A percentile compares a stretch with the other conserved stretches of the same genome.
Evolutionary conservation across 768 basidiomycete genomes (phyloP).

Genomic region (Lactarius indigo): DNA sequence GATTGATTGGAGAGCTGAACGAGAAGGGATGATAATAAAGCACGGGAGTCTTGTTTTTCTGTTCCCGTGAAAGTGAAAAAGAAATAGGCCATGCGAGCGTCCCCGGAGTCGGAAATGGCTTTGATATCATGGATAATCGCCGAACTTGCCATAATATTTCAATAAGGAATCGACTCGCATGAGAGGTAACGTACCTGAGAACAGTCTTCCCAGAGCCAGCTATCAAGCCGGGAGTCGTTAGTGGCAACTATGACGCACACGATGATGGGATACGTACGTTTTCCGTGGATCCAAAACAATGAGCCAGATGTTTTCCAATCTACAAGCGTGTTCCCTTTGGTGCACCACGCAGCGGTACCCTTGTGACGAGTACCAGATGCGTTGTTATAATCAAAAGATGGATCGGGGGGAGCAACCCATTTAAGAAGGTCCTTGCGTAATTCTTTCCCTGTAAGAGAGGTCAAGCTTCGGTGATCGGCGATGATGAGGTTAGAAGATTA

Average conservation of each 20-base stretch:
- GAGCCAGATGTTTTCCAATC: neutral
- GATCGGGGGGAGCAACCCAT: neutral
- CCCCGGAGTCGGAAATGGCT: neutral
- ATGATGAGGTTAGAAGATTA: neutral
- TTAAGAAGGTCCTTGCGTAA: neutral
- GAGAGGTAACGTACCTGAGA: neutral
- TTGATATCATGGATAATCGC: neutral
- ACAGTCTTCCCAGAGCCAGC: neutral
- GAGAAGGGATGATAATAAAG: neutral
- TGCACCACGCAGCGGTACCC: neutral
- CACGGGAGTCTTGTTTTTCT: neutral
- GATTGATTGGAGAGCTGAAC: neutral
- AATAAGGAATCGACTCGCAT: neutral
- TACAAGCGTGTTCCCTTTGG: neutral
- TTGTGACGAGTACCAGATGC: neutral
- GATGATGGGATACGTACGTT: neutral
- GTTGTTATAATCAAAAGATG: neutral
- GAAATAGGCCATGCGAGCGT: neutral
- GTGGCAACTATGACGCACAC: neutral
- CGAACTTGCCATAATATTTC: neutral
- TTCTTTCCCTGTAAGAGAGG: neutral
- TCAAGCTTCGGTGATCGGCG: neutral
- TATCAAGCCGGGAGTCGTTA: neutral
- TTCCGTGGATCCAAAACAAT: neutral
- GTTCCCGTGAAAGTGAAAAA: neutral